These are phyloP conservation scores for Starmerella roubikii DNA, from an alignment of 805 yeast species.

Conservation along the genomic window DNA sequence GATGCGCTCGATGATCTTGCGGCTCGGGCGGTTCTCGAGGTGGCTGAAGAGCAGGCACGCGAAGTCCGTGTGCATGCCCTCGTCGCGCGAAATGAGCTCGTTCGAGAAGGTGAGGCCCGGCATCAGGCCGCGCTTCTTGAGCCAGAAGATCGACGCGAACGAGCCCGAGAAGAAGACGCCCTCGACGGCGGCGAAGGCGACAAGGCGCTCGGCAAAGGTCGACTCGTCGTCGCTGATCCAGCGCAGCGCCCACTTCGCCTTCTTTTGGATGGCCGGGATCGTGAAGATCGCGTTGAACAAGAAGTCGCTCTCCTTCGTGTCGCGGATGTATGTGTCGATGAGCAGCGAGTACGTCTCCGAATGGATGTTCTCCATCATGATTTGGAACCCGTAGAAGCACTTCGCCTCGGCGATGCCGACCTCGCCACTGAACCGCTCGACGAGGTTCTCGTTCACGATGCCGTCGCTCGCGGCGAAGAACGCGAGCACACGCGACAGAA, in stretches of 20 bases:
- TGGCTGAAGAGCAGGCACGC: slow-evolving; percentile 93
- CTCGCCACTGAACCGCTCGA: slow-evolving; percentile 93
- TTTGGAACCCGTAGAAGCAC: slow-evolving; percentile 98
- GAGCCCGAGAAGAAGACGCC: slow-evolving; percentile 98
- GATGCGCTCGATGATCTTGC: slow-evolving; percentile 64
- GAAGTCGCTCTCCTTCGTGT: slow-evolving; percentile 81
- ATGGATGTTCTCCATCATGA: slow-evolving; percentile 99
- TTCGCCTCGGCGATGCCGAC: slow-evolving; percentile 96
- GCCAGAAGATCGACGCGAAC: slow-evolving; percentile 96
- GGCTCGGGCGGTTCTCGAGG: slow-evolving; percentile 75
- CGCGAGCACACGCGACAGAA: slow-evolving; percentile 84
- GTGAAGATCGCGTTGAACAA: slow-evolving; percentile 92
- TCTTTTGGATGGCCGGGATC: slow-evolving; percentile 90
- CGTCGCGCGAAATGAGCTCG: slow-evolving; percentile 95
- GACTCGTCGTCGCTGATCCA: slow-evolving; percentile 89
- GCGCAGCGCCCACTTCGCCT: slow-evolving; percentile 98
- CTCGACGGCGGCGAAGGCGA: slow-evolving; percentile 97
- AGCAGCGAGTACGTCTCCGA: slow-evolving; percentile 92
- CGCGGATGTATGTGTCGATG: slow-evolving; percentile 91
- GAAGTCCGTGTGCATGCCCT: slow-evolving; percentile 96
- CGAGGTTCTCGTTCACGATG: slow-evolving; percentile 88
- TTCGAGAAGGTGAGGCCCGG: slow-evolving; percentile 97
- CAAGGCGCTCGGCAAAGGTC: slow-evolving; percentile 85
- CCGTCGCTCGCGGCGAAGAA: slow-evolving; percentile 99
- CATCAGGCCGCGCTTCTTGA: slow-evolving; percentile 97